Evolutionary conservation across 2,329 filamentous ascomycete genomes (phyloP).

Genomic region (Raffaelea deltoideospora): DNA sequence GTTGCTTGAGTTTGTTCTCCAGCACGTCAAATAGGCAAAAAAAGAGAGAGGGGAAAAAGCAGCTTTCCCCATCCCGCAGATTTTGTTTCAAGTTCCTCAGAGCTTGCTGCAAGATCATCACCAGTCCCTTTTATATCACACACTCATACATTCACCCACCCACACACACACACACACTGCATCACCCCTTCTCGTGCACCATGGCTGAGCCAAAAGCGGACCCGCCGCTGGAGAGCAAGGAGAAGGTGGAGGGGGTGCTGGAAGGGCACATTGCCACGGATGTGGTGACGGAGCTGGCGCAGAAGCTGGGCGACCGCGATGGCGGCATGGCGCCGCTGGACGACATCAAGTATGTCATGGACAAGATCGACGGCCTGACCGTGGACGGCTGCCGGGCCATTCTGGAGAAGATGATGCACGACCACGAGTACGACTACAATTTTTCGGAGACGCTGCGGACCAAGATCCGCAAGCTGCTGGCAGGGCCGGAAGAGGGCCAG

Average conservation of each 20-base stretch:
- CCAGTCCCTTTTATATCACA: too few species aligned
- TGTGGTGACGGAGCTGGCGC: neutral
- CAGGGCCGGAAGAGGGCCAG: slow-evolving; percentile 26
- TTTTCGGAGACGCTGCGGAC: slow-evolving; percentile 26
- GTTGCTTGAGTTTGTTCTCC: too few species aligned
- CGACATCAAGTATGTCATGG: slow-evolving; percentile 2
- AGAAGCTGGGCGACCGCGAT: slow-evolving; percentile 1
- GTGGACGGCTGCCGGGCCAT: slow-evolving; percentile 2
- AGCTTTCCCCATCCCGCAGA: too few species aligned
- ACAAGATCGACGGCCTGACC: slow-evolving; percentile 3
- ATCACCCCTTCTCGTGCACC: too few species aligned
- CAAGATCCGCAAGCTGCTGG: slow-evolving; percentile 24
- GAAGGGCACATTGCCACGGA: neutral
- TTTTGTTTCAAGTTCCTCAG: too few species aligned
- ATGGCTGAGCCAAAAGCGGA: too few species aligned
- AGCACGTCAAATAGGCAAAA: too few species aligned
- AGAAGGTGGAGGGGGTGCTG: neutral
- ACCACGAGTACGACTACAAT: slow-evolving; percentile 31
- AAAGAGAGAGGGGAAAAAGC: too few species aligned
- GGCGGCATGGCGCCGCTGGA: slow-evolving; percentile 2
- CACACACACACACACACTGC: too few species aligned
- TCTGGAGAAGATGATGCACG: slow-evolving; percentile 6
- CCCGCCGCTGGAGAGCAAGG: neutral
- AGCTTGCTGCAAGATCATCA: too few species aligned
- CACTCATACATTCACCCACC: too few species aligned